These are phyloP conservation scores for Solanum hybrid DNA, from an alignment of 305 asterid genomes.

Conservation along the genomic window DNA sequence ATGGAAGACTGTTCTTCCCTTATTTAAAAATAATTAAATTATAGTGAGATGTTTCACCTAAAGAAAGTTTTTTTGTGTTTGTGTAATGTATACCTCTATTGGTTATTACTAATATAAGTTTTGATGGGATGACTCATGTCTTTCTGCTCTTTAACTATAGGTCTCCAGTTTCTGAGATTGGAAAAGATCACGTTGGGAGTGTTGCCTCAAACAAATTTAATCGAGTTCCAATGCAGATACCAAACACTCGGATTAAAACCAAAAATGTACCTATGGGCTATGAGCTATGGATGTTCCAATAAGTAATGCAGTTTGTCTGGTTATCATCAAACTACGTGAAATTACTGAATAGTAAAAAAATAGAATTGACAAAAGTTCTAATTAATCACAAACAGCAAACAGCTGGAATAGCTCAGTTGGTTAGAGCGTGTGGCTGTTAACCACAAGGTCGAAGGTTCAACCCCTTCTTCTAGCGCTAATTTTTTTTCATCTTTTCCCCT, in stretches of 20 bases:
- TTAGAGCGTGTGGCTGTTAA: constrained; percentile 32
- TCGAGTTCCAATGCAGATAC: not conserved
- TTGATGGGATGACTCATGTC: not conserved
- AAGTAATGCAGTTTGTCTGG: not conserved
- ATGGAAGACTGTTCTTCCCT: not conserved
- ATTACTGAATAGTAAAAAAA: not conserved
- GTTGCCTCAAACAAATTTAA: not conserved
- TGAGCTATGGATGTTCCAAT: not conserved
- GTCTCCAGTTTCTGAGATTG: not conserved
- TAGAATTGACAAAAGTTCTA: not conserved
- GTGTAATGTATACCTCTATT: not conserved
- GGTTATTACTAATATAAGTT: not conserved
- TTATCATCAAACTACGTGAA: not conserved
- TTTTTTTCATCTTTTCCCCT: not conserved
- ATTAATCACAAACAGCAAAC: not conserved
- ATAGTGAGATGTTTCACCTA: not conserved
- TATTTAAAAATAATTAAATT: not conserved
- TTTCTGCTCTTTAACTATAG: not conserved
- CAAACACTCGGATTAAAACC: not conserved
- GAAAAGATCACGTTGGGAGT: not conserved
- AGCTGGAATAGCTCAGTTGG: constrained; percentile 18
- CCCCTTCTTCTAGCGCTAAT: constrained; percentile 15
- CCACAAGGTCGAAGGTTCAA: constrained; percentile 28
- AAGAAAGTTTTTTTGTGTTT: not conserved
- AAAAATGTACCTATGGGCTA: not conserved